phyloP scores from a whole-genome alignment of 805 yeast genomes.

The Metschnikowia lochheadii region DNA sequence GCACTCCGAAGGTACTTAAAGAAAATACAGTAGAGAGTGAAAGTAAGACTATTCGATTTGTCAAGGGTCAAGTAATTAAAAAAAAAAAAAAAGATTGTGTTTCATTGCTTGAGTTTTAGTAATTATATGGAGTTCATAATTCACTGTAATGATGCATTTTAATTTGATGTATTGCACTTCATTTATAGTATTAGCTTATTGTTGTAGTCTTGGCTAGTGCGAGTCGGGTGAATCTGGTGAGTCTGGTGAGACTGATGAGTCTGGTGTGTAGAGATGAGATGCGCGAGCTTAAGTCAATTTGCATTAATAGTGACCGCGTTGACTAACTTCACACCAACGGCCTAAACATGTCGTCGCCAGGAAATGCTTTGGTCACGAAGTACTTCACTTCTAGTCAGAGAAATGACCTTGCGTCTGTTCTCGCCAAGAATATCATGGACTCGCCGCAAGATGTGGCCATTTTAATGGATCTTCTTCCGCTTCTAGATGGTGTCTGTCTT shows the following conservation, averaged over 20 bases:
- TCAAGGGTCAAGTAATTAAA: too few species aligned
- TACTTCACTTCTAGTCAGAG: conserved; percentile 10
- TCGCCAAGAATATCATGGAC: conserved; percentile 5
- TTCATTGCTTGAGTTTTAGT: too few species aligned
- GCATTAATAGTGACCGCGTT: neutral
- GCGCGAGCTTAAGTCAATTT: neutral
- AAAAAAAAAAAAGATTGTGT: too few species aligned
- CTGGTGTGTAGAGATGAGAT: neutral
- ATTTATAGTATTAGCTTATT: neutral
- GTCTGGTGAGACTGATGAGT: neutral
- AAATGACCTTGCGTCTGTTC: conserved; percentile 4
- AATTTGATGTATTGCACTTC: neutral
- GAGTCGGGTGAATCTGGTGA: neutral
- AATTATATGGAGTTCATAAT: too few species aligned
- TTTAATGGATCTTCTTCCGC: conserved; percentile 12
- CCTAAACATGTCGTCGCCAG: neutral
- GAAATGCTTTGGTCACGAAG: conserved; percentile 6
- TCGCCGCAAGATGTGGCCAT: conserved; percentile 10
- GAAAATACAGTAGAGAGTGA: too few species aligned
- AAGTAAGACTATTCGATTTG: too few species aligned
- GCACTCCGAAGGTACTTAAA: too few species aligned
- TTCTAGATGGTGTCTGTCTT: conserved; percentile 3
- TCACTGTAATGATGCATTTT: too few species aligned
- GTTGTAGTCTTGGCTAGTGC: too few species aligned
- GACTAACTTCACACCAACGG: neutral